Evolutionary conservation across 1,284 basidiomycete species (phyloP), one percentile per base, ranked within the genome.

Genomic region (Ustilago shanxiensis): DNA sequence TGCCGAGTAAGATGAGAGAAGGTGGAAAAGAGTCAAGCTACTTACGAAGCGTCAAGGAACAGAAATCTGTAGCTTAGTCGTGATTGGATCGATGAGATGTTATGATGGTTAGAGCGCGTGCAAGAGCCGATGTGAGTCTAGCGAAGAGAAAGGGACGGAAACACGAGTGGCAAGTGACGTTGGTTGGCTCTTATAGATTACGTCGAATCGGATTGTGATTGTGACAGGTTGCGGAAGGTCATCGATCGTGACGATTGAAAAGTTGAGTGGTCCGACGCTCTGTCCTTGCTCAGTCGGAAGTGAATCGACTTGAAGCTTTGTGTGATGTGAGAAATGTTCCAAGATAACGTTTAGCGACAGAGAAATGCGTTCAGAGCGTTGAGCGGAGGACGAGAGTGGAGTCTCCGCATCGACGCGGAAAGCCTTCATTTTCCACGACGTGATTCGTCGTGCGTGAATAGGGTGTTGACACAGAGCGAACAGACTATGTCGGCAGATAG

Each of bases 231-330:
- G 24, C 26, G 26, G 47, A 16, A 26, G n/a, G n/a, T n/a, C n/a
- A n/a, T n/a, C n/a, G n/a, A n/a, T n/a, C n/a, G n/a, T n/a, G n/a
- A n/a, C n/a, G n/a, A n/a, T n/a, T 28, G 47, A 49, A 24, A 49
- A 26, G 47, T 49, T 49, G 47, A 49, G 9, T 26, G 24, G 9
- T 49, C 6, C 3, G 24, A 49, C 8, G 47, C 26, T 49, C 13
- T 49, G 22, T 11, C 47, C 47, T 24, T 49, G 47, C 47, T 49
- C 47, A 49, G 47, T 24, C 47, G 47, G 47, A 49, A 49, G 47
- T 44, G 41, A 49, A n/a, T 6, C 24, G 26, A 49, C 14, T 28
- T 24, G 47, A 49, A 14, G 47, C 47, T 49, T 49, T 49, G 47
- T 49, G 47, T 44, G 35, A 45, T n/a, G 44, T 20, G 47, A 49